Conservation (phyloP, 345 rosid species). For the Syzygium aromaticum region DNA sequence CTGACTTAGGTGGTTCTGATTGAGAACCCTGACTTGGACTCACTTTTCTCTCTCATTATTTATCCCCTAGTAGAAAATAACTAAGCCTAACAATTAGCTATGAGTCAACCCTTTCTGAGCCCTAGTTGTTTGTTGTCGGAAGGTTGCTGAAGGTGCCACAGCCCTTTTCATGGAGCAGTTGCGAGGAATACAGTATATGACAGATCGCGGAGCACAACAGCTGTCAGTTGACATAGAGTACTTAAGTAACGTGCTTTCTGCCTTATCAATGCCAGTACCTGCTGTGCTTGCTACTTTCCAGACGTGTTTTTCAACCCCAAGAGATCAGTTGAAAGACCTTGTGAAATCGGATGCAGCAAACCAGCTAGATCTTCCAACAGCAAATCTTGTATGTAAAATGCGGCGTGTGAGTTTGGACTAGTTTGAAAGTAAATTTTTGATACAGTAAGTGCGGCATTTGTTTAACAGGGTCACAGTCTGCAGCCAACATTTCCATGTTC, state of each 20-base stretch:
- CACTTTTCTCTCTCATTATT: neutral
- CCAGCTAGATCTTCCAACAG: conserved; percentile 75
- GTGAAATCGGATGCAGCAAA: conserved; percentile 61
- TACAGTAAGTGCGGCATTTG: neutral
- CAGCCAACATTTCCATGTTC: neutral
- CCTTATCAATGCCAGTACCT: conserved; percentile 82
- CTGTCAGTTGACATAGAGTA: conserved; percentile 88
- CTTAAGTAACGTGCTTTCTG: conserved; percentile 90
- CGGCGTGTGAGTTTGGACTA: conserved; percentile 76
- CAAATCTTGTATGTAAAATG: conserved; percentile 80
- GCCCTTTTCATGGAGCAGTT: conserved; percentile 91
- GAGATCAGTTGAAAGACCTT: conserved; percentile 63
- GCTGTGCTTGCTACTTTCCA: conserved; percentile 71
- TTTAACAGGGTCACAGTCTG: neutral
- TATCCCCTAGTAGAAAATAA: neutral
- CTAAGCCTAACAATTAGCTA: neutral
- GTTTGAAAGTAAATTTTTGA: neutral
- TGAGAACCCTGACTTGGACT: neutral
- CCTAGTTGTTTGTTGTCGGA: neutral
- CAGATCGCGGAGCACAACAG: conserved; percentile 93
- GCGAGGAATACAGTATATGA: conserved; percentile 75
- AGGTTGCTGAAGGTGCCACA: conserved; percentile 97
- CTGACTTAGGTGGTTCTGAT: neutral
- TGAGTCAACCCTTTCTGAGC: neutral
- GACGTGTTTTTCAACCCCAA: conserved; percentile 75